Base-by-base conservation (phyloP, 176 grass and related monocot genomes). In the Cymbopogon citratus region DNA sequence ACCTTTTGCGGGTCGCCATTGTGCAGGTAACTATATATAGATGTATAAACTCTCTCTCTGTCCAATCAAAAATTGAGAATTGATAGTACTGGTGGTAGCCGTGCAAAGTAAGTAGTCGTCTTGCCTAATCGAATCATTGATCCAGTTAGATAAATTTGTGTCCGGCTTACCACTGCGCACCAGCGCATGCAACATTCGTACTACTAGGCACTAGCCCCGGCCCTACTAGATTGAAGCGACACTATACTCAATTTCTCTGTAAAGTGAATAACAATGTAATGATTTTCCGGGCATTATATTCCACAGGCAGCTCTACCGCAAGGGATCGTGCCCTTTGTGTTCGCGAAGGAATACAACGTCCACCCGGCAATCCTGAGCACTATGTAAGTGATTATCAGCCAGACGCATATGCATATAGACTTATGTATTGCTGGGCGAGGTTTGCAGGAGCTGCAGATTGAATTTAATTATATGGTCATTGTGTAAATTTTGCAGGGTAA, bases 301-400 rank as follows among this genome's bases (percentile, higher is more conserved):
- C 12, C 26, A 36, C 73, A 98, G 95, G 95, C 95, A 25, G 92
- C 95, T 25, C 92, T 98, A 65, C 95, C 95, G 24, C 95, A 98
- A 87, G 95, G 95, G 24, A 98, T 98, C 4, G 95, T 98, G 14
- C 95, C 95, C 34, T 98, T 98, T 67, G 95, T 98, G 21, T 98
- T 98, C 74, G 90, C 92, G 4, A 98, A 98, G 76, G 95, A 98
- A 67, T 98, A 98, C 71, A 98, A 93, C 51, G 86, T 98, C 49
- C 92, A 98, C 71, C 92, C 95, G 13, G 51, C 87, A 54, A 95
- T 95, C 75, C 56, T 95, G 14, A 95, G 95, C 79, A 95, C 92
- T 0, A 91, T 89, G 95, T 98, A 86, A 93, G 95, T 71, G 63
- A 43, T 38, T 4, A 2, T 49, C 21, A 77, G 4, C 13, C 36